Evolutionary conservation across 352 stramenopile species (phyloP).

Genomic region (Pythium apleroticum): DNA sequence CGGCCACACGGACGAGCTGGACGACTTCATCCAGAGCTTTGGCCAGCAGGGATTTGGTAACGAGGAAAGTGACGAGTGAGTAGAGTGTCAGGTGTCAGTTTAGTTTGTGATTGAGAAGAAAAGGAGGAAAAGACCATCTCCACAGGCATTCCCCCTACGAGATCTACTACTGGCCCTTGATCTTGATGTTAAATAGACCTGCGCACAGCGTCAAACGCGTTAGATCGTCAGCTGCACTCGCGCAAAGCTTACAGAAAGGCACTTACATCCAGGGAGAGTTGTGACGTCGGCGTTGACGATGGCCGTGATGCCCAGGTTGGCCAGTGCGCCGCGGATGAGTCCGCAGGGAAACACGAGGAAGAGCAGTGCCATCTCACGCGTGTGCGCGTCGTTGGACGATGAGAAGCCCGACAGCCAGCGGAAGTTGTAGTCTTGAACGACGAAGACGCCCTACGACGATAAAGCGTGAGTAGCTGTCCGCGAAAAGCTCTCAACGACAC

Average conservation of each 20-base stretch:
- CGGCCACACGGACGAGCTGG: slow-evolving; percentile 86
- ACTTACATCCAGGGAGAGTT: slow-evolving; percentile 90
- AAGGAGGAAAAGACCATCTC: no score
- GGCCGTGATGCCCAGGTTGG: slow-evolving; percentile 93
- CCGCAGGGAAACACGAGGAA: slow-evolving; percentile 96
- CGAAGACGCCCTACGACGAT: slow-evolving; percentile 76
- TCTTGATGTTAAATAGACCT: slow-evolving; percentile 93
- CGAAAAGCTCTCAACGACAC: not conserved
- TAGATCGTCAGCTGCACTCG: not conserved
- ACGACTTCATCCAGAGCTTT: slow-evolving; percentile 89
- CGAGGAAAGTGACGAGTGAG: slow-evolving; percentile 8
- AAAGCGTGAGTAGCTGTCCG: not conserved
- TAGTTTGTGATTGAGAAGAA: not conserved
- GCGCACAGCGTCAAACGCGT: slow-evolving; percentile 14
- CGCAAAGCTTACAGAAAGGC: not conserved
- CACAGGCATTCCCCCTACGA: not conserved
- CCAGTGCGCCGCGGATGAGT: slow-evolving; percentile 92
- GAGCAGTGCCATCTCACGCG: slow-evolving; percentile 90
- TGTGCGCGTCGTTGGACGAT: slow-evolving; percentile 71
- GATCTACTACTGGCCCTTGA: slow-evolving; percentile 53
- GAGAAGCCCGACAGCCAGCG: slow-evolving; percentile 90
- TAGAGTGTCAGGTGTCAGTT: not conserved
- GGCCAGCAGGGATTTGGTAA: slow-evolving; percentile 43
- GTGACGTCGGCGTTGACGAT: slow-evolving; percentile 95
- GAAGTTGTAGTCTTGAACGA: slow-evolving; percentile 96